Evolutionary conservation across 495 filamentous ascomycete genomes (phyloP), one percentile per base, ranked within the genome.

Genomic region (Aspergillus nidulans): DNA sequence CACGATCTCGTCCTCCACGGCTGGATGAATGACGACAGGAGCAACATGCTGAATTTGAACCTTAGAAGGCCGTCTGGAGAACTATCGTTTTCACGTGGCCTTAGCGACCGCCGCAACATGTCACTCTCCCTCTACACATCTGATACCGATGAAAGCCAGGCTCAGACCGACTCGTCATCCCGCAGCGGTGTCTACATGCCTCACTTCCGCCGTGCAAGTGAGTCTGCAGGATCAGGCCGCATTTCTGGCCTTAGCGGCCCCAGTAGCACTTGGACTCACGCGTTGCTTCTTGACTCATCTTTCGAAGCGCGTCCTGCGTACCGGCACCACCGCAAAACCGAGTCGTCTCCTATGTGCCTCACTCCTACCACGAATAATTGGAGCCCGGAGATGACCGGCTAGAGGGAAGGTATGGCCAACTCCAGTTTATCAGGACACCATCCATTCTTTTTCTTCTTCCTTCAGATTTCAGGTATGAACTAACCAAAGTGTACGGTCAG

Each of bases 321-420:
- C 30, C 25, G 25, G 34, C 53, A 53, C 9, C 61, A 66, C 44
- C 58, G 64, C 13, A 60, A 53, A 41, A 63, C 64, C 10, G 52
- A 60, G 32, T 66, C 64, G 6, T 60, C 64, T 7, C 64, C 64
- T 2, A 55, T 40, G 43, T 56, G 55, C n/a, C 34, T 63, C 30
- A 41, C 57, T 18, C 49, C 51, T 20, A 43, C 45, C n/a, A 48
- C 24, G 0, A 36, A 58, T 15, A 43, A 56, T 24, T 53, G 26
- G 43, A 28, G 34, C 1, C 16, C 30, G 23, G 36, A 52, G 10
- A 23, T 39, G 3, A 39, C 13, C 18, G 5, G 36, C 10, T 49
- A 47, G 36, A 15, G 4, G 28, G 23, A 34, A 49, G 7, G 28
- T 49, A 49, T 19, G 16, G 16, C 15, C 18, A 13, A 28, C 13